A percentile compares a stretch with the other conserved stretches of the same genome.
Conservation (phyloP, 1,284 basidiomycete species). For the Pisolithus thermaeus region DNA sequence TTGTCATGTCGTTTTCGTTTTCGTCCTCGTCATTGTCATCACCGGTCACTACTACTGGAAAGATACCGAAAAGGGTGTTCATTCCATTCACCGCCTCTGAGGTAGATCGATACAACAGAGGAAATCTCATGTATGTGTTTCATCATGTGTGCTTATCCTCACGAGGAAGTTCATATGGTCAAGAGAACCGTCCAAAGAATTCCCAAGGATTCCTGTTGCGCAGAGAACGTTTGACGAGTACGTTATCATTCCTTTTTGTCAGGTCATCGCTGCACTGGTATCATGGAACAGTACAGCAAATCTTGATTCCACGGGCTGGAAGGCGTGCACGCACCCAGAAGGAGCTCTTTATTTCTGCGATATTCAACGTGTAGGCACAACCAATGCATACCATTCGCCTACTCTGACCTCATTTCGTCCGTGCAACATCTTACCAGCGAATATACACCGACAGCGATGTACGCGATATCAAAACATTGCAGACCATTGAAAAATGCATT, state of each 20-base stretch:
- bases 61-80: not conserved
- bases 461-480: not conserved
- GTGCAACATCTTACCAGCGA: not conserved
- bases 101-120: not conserved
- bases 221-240: not conserved
- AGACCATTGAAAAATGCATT: not conserved
- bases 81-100: not conserved
- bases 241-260: not conserved
- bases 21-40: too few species aligned
- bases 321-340: slow-evolving; percentile 6
- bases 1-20: too few species aligned
- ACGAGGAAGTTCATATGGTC: not conserved
- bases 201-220: not conserved
- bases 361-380: not conserved
- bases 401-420: not conserved
- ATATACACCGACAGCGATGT: slow-evolving; percentile 9
- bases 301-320: not conserved
- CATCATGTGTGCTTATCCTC: not conserved
- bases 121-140: not conserved
- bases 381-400: not conserved
- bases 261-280: too few species aligned
- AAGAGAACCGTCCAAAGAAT: not conserved
- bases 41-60: not conserved
- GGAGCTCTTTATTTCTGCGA: slow-evolving; percentile 9
- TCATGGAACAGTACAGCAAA: not conserved